Conservation (phyloP, 148 eudicot genomes). For the Drosera capensis region DNA sequence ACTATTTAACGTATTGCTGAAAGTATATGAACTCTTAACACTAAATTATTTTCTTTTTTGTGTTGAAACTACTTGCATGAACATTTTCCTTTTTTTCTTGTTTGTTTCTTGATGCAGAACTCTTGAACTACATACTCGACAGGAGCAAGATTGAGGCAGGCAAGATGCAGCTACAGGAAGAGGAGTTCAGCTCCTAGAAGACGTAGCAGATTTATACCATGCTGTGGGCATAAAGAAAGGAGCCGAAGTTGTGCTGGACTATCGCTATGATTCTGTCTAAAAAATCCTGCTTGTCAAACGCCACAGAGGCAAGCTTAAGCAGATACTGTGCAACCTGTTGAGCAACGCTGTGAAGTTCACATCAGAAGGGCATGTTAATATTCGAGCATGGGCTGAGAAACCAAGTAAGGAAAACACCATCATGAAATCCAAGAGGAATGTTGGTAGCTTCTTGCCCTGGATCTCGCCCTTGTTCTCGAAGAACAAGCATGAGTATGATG, state of each 20-base stretch:
- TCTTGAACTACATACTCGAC: slow-evolving; percentile 62
- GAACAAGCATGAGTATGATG: slow-evolving; percentile 11
- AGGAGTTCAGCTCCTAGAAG: slow-evolving; percentile 48
- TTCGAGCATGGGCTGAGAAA: slow-evolving; percentile 50
- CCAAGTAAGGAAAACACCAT: slow-evolving; percentile 19
- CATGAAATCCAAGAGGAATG: slow-evolving; percentile 22
- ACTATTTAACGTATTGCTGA: too few species aligned
- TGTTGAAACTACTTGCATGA: neutral
- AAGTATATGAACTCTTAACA: too few species aligned
- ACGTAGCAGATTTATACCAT: slow-evolving; percentile 47
- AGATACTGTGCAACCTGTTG: slow-evolving; percentile 47
- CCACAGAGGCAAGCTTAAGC: slow-evolving; percentile 48
- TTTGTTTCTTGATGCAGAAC: slow-evolving; percentile 16
- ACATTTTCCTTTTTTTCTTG: neutral
- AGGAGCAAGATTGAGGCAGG: slow-evolving; percentile 72
- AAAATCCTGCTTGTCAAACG: slow-evolving; percentile 38
- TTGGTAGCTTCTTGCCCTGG: slow-evolving; percentile 11
- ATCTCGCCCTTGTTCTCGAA: slow-evolving; percentile 15
- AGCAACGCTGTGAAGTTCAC: slow-evolving; percentile 85
- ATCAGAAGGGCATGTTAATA: slow-evolving; percentile 40
- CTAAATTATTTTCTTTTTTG: too few species aligned
- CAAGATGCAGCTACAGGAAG: slow-evolving; percentile 48
- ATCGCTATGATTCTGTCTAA: slow-evolving; percentile 37
- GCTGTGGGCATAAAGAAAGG: slow-evolving; percentile 55
- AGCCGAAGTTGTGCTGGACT: slow-evolving; percentile 60